Evolutionary conservation across 129 eudicot genomes (phyloP).

Genomic region (Helianthus annuus): DNA sequence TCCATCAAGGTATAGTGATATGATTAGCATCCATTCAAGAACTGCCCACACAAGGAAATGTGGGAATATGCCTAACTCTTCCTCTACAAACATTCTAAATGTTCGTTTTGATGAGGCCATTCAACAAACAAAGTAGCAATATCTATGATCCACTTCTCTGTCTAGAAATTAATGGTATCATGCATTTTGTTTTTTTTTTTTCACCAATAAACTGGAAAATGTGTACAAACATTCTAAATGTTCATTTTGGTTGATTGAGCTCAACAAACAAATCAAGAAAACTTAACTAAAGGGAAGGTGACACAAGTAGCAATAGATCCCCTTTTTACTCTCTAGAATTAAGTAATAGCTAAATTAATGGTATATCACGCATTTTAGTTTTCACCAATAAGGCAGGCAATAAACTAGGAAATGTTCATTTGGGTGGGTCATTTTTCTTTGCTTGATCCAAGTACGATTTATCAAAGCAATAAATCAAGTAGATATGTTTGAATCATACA

Average conservation of each 20-base stretch:
- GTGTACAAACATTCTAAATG: too few relatives aligned
- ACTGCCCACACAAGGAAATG: slow-evolving; percentile 61
- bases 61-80: slow-evolving; percentile 59
- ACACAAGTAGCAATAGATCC: slow-evolving; percentile 39
- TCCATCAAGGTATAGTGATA: slow-evolving; percentile 62
- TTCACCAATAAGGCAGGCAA: too few relatives aligned
- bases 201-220: too few relatives aligned
- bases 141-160: too few relatives aligned
- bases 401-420: too few relatives aligned
- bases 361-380: slow-evolving; percentile 30
- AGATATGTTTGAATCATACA: too few relatives aligned
- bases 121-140: too few relatives aligned
- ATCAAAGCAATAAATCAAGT: too few relatives aligned
- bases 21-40: slow-evolving; percentile 74
- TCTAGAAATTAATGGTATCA: too few relatives aligned
- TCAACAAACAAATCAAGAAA: slow-evolving; percentile 2
- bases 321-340: slow-evolving; percentile 22
- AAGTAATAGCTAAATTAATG: slow-evolving; percentile 44
- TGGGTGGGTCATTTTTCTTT: too few relatives aligned
- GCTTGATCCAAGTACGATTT: too few relatives aligned
- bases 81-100: slow-evolving; percentile 51
- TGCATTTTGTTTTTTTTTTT: too few relatives aligned
- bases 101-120: slow-evolving; percentile 42
- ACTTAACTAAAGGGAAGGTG: slow-evolving; percentile 3
- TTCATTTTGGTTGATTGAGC: not conserved